phyloP scores from a whole-genome alignment of 352 stramenopile species.

The Blastocystis sp. region DNA sequence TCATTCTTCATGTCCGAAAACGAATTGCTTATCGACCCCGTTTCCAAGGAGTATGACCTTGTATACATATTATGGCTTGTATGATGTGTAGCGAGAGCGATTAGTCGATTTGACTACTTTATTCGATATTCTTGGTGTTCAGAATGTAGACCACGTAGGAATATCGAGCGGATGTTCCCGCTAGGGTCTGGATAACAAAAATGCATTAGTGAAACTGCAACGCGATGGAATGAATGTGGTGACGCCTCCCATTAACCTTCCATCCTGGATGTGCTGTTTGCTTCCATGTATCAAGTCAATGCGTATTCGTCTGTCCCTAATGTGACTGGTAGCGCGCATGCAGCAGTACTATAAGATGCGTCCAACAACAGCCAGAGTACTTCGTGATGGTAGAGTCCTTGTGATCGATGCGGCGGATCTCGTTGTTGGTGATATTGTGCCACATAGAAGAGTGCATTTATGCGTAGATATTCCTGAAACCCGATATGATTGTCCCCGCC shows the following conservation, averaged over 20 bases:
- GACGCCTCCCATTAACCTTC: constrained; percentile 29
- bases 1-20: neutral
- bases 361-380: neutral
- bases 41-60: constrained; percentile 49
- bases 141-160: neutral
- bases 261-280: constrained; percentile 50
- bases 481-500: constrained; percentile 21
- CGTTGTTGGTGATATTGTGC: constrained; percentile 45
- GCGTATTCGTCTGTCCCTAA: neutral
- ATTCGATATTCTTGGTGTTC: constrained; percentile 33
- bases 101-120: constrained; percentile 31
- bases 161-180: neutral
- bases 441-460: neutral
- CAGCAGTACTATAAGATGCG: constrained; percentile 19
- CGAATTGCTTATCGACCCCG: constrained; percentile 19
- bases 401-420: constrained; percentile 38
- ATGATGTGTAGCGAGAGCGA: constrained; percentile 11
- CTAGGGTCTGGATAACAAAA: constrained; percentile 20
- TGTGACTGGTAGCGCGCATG: constrained; percentile 4
- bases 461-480: constrained; percentile 34
- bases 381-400: constrained; percentile 7
- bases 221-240: constrained; percentile 42
- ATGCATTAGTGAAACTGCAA: constrained; percentile 27
- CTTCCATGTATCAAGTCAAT: constrained; percentile 22
- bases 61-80: neutral